Evolutionary conservation across 805 yeast species (phyloP).

Genomic region (Deakozyma indianensis): DNA sequence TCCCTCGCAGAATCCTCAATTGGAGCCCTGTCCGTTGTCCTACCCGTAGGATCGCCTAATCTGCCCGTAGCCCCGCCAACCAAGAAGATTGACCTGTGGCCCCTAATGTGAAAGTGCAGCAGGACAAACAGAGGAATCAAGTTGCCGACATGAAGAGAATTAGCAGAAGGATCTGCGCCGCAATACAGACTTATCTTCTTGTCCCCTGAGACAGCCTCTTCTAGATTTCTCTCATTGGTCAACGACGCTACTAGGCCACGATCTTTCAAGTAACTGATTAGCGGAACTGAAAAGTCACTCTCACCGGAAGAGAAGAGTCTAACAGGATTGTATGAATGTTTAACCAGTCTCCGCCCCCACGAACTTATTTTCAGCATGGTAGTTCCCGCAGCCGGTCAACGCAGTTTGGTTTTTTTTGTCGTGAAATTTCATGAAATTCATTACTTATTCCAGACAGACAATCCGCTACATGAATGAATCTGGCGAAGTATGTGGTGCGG

Average conservation of each 20-base stretch:
- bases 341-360: no score
- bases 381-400: no score
- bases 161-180: slow-evolving; percentile 95
- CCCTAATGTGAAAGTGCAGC: slow-evolving; percentile 70
- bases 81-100: slow-evolving; percentile 69
- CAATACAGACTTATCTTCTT: slow-evolving; percentile 53
- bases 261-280: slow-evolving; percentile 26
- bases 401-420: no score
- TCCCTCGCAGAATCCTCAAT: slow-evolving; percentile 39
- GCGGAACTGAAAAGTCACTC: slow-evolving; percentile 16
- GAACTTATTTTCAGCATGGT: no score
- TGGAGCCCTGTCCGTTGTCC: slow-evolving; percentile 55
- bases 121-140: slow-evolving; percentile 74
- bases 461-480: slow-evolving; percentile 1
- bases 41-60: slow-evolving; percentile 95
- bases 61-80: slow-evolving; percentile 76
- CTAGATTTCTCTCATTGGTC: slow-evolving; percentile 11
- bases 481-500: background rate
- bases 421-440: no score
- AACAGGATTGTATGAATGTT: no score
- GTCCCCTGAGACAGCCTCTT: slow-evolving; percentile 14
- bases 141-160: slow-evolving; percentile 81
- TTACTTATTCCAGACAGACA: no score
- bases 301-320: no score
- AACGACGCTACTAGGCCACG: slow-evolving; percentile 33